These are phyloP conservation scores for Cerrena zonata DNA, from an alignment of 1,284 basidiomycete genomes.

Conservation along the genomic window DNA sequence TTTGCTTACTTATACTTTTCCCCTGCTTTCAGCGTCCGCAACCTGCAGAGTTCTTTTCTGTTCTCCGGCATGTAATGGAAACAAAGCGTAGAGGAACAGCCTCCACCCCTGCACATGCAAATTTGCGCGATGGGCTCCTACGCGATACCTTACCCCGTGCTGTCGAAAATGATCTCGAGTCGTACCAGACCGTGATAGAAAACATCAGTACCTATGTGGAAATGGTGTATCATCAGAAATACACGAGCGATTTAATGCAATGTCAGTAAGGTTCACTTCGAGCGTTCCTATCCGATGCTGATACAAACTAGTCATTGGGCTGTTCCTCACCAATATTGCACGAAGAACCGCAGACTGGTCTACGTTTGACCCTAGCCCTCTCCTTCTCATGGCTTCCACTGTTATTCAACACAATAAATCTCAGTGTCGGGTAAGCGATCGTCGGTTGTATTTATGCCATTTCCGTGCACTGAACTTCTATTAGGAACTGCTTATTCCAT, in stretches of 20 bases:
- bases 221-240: conserved; percentile 47
- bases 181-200: conserved; percentile 45
- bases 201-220: conserved; percentile 53
- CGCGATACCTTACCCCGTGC: conserved; percentile 48
- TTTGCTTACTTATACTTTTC: background rate
- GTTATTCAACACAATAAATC: conserved; percentile 57
- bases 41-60: conserved; percentile 44
- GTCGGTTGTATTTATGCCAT: background rate
- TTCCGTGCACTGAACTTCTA: background rate
- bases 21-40: conserved; percentile 37
- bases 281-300: background rate
- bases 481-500: conserved; percentile 53
- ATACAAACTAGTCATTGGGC: conserved; percentile 43
- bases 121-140: conserved; percentile 47
- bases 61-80: conserved; percentile 45
- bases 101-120: conserved; percentile 23
- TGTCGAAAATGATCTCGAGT: conserved; percentile 43
- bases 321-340: conserved; percentile 45
- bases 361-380: conserved; percentile 47
- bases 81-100: conserved; percentile 33
- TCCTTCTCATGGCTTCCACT: conserved; percentile 45
- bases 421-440: conserved; percentile 44
- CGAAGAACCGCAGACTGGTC: conserved; percentile 53
- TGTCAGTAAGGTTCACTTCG: conserved; percentile 37
- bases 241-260: conserved; percentile 44